Evolutionary conservation across 129 eudicot genomes (phyloP).

Genomic region (Deinandra increscens): DNA sequence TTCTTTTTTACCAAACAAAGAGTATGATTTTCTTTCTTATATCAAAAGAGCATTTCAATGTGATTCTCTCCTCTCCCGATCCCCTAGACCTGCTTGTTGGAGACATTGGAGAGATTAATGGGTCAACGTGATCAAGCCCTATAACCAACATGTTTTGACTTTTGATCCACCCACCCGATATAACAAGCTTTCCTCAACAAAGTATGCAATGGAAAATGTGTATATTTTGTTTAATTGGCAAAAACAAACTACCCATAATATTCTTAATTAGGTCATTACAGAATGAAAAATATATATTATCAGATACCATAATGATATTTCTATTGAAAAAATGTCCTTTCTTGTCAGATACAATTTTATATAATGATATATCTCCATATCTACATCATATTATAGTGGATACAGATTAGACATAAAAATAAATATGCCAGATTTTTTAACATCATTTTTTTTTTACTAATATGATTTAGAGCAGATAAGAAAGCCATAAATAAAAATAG

Average conservation of each 20-base stretch:
- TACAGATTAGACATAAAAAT: neutral
- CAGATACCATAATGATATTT: too few species aligned
- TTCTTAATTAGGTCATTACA: neutral
- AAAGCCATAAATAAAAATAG: neutral
- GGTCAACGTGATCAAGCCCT: neutral
- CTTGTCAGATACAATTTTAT: neutral
- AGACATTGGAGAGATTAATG: neutral
- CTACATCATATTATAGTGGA: conserved; percentile 6
- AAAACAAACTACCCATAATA: neutral
- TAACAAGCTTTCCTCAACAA: neutral
- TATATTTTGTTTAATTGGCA: neutral
- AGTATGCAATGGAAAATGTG: neutral
- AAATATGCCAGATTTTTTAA: neutral
- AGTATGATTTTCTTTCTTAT: conserved; percentile 7
- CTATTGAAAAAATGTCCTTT: neutral
- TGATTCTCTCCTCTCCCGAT: too few species aligned
- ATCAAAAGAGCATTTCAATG: neutral
- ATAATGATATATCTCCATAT: conserved; percentile 3
- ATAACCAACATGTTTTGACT: neutral
- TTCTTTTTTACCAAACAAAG: neutral
- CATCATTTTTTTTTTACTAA: conserved; percentile 2
- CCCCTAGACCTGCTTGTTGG: too few species aligned
- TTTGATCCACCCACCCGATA: neutral
- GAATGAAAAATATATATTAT: neutral
- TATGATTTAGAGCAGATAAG: neutral